Evolutionary conservation across 176 grass and related monocot genomes (phyloP).

Genomic region (Raddia guianensis): DNA sequence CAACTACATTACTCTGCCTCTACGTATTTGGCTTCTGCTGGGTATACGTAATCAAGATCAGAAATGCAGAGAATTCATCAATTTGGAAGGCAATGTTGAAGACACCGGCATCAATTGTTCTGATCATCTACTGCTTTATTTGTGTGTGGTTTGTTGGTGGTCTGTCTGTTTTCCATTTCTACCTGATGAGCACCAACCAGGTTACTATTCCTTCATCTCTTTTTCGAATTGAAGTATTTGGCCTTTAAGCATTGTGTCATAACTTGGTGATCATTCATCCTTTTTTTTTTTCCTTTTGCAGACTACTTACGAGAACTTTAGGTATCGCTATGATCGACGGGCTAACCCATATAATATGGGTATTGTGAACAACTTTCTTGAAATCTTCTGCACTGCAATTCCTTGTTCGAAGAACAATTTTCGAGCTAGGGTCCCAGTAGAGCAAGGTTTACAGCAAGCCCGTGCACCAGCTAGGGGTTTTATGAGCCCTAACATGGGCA

Average conservation of each 20-base stretch:
- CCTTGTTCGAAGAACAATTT: constrained; percentile 95
- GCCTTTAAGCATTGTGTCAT: constrained; percentile 19
- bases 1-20: constrained; percentile 78
- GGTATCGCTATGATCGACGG: constrained; percentile 80
- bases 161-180: constrained; percentile 90
- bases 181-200: constrained; percentile 94
- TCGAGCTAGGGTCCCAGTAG: constrained; percentile 61
- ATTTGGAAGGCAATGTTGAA: constrained; percentile 92
- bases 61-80: constrained; percentile 61
- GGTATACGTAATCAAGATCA: constrained; percentile 90
- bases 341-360: constrained; percentile 85
- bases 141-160: constrained; percentile 95
- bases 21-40: constrained; percentile 91
- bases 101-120: constrained; percentile 75
- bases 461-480: constrained; percentile 58
- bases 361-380: constrained; percentile 67
- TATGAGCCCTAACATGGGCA: constrained; percentile 98
- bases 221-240: constrained; percentile 15
- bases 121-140: constrained; percentile 90
- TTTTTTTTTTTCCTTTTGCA: constrained; percentile 33
- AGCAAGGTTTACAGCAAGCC: constrained; percentile 61
- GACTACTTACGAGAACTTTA: constrained; percentile 97
- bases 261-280: constrained; percentile 8
- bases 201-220: constrained; percentile 34
- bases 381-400: constrained; percentile 76